phyloP scores from a whole-genome alignment of 1,284 basidiomycete species.

The Ceratorhiza oryzae-sativae region DNA sequence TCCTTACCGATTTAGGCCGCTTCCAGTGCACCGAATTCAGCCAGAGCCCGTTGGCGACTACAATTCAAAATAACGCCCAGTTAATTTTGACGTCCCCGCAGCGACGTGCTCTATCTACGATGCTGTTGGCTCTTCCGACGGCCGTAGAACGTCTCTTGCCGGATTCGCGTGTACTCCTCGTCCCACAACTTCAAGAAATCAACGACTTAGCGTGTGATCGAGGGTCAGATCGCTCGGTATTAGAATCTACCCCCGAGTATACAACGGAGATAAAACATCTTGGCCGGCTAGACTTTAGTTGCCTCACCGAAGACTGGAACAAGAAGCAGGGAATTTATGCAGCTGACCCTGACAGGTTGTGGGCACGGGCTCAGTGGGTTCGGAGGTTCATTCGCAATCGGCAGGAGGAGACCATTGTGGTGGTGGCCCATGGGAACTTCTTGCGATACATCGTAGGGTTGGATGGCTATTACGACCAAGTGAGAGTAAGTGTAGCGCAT shows the following conservation, averaged over 20 bases:
- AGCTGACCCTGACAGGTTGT: constrained; percentile 2
- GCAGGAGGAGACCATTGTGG: constrained; percentile 13
- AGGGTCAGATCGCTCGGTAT: constrained; percentile 19
- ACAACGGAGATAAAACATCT: constrained; percentile 19
- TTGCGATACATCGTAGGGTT: constrained; percentile 28
- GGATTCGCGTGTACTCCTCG: constrained; percentile 4
- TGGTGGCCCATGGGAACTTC: constrained; percentile 30
- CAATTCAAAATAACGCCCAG: constrained; percentile 22
- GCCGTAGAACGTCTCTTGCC: constrained; percentile 15
- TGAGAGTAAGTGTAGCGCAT: constrained; percentile 5
- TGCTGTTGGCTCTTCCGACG: constrained; percentile 13
- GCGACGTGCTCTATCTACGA: constrained; percentile 26
- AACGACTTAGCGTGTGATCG: constrained; percentile 33
- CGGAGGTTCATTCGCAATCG: constrained; percentile 8
- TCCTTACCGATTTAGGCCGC: constrained; percentile 27
- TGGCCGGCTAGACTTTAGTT: constrained; percentile 20
- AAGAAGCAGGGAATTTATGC: constrained; percentile 32
- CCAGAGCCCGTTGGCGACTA: background rate
- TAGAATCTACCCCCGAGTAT: constrained; percentile 30
- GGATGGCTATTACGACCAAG: constrained; percentile 28
- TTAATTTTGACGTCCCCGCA: constrained; percentile 24
- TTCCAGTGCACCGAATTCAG: constrained; percentile 18
- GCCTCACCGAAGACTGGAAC: constrained; percentile 31
- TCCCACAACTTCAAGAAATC: constrained; percentile 34
- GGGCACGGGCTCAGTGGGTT: constrained; percentile 35